These are phyloP conservation scores for Phytophthora pisi DNA, from an alignment of 352 stramenopile genomes.

Conservation along the genomic window DNA sequence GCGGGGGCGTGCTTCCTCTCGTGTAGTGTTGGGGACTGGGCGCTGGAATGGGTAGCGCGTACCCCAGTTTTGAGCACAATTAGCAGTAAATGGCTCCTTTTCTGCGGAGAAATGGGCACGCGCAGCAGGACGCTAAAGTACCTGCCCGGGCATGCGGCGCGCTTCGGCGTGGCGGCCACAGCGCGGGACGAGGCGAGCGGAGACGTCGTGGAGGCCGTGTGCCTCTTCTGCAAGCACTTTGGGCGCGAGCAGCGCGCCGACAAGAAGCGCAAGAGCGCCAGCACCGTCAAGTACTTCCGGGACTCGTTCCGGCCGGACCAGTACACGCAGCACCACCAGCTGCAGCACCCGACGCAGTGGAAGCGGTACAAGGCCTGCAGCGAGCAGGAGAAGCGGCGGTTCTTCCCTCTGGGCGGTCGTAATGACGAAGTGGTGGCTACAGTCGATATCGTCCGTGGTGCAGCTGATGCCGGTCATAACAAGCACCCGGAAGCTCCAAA, in stretches of 20 bases:
- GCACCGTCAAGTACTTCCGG: conserved; percentile 63
- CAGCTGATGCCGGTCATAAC: not conserved
- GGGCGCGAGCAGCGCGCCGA: conserved; percentile 51
- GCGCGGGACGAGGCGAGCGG: conserved; percentile 37
- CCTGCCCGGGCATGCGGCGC: conserved; percentile 37
- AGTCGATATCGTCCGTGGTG: not conserved
- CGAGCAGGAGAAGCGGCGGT: conserved; percentile 44
- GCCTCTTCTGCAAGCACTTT: conserved; percentile 64
- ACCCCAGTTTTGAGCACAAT: not conserved
- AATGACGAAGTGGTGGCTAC: not conserved
- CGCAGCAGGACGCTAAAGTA: conserved; percentile 32
- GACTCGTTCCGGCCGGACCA: conserved; percentile 62
- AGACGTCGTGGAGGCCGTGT: conserved; percentile 44
- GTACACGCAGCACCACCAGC: conserved; percentile 60
- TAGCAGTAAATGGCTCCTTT: no score
- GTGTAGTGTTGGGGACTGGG: not conserved
- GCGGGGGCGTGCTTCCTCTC: not conserved
- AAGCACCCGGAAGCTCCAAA: not conserved
- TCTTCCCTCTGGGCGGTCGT: conserved; percentile 36
- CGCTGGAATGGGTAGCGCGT: not conserved
- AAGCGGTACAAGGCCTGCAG: conserved; percentile 39
- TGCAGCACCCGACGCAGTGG: conserved; percentile 57
- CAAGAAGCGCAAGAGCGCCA: conserved; percentile 49
- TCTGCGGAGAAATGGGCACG: conserved; percentile 13
- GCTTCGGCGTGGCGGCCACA: conserved; percentile 49